phyloP scores from a whole-genome alignment of 2,329 filamentous ascomycete genomes.

The Penicillium sp. region DNA sequence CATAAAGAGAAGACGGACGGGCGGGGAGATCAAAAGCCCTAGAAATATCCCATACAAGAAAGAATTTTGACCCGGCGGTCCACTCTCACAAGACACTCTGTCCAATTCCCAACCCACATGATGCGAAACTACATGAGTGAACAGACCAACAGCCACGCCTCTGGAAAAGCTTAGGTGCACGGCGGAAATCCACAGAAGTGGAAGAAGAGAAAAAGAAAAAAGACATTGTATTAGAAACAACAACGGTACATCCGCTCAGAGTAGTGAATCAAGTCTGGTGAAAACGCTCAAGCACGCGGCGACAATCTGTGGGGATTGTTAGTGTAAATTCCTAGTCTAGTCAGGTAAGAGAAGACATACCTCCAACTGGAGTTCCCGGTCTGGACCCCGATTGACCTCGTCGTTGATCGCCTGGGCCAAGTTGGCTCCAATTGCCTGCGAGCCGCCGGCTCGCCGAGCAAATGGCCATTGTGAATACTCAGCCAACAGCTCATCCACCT shows the following conservation, averaged over 20 bases:
- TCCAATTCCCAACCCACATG: constrained; percentile 26
- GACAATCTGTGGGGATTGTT: constrained; percentile 60
- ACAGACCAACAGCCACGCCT: constrained; percentile 22
- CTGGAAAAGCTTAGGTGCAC: constrained; percentile 2
- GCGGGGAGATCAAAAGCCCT: constrained; percentile 4
- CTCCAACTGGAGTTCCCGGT: constrained; percentile 94
- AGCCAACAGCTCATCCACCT: constrained; percentile 91
- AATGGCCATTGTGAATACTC: constrained; percentile 99
- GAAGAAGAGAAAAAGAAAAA: constrained; percentile 17
- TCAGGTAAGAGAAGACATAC: constrained; percentile 53
- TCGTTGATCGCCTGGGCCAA: constrained; percentile 81
- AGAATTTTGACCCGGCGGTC: constrained; percentile 26
- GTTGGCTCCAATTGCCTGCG: constrained; percentile 86
- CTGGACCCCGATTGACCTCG: constrained; percentile 77
- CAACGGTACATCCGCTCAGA: constrained; percentile 52
- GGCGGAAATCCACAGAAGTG: not conserved
- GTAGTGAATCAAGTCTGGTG: constrained; percentile 90
- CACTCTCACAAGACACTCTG: constrained; percentile 23
- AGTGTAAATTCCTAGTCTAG: constrained; percentile 10
- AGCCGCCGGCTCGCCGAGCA: constrained; percentile 70
- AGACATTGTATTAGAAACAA: constrained; percentile 24
- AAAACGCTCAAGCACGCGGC: constrained; percentile 97
- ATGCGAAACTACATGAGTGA: constrained; percentile 30
- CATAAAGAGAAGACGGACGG: too few species aligned
- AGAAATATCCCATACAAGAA: constrained; percentile 29